These are phyloP conservation scores for Pinus taeda DNA, from an alignment of 75 land plant species.

Conservation along the genomic window DNA sequence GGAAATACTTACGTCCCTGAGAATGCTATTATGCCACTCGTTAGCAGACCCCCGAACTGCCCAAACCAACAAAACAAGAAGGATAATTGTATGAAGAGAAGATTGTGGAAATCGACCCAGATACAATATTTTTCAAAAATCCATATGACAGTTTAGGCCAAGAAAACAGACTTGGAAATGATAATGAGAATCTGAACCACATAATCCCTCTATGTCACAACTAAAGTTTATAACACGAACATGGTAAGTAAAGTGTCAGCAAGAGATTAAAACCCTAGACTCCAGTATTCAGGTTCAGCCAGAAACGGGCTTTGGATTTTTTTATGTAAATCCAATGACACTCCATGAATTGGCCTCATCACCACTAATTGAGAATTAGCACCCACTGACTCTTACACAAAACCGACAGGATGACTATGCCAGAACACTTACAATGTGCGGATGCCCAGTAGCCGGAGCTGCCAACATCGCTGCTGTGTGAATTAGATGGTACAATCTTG, in stretches of 20 bases:
- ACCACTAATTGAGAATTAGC: not conserved
- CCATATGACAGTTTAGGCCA: not conserved
- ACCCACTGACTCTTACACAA: not conserved
- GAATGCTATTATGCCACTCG: slow-evolving; percentile 81
- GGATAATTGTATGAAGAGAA: not conserved
- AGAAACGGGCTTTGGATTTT: not conserved
- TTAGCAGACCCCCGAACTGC: slow-evolving; percentile 87
- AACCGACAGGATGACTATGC: not conserved
- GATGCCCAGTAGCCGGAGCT: slow-evolving; percentile 73
- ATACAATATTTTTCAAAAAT: not conserved
- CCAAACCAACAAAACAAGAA: slow-evolving; percentile 3
- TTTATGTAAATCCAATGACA: not conserved
- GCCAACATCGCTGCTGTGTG: slow-evolving; percentile 88
- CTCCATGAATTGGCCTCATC: not conserved
- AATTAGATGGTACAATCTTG: slow-evolving; percentile 84
- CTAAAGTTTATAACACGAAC: not conserved
- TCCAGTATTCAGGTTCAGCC: too few species aligned
- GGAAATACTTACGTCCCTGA: slow-evolving; percentile 81
- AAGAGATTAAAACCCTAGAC: too few species aligned
- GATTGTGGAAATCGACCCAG: not conserved
- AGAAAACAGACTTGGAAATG: not conserved
- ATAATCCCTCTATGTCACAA: not conserved
- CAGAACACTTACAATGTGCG: slow-evolving; percentile 58
- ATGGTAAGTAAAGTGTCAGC: not conserved
- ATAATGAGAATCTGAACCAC: not conserved